Evolutionary conservation across 495 filamentous ascomycete genomes (phyloP).

Genomic region (Penicillium angulare): DNA sequence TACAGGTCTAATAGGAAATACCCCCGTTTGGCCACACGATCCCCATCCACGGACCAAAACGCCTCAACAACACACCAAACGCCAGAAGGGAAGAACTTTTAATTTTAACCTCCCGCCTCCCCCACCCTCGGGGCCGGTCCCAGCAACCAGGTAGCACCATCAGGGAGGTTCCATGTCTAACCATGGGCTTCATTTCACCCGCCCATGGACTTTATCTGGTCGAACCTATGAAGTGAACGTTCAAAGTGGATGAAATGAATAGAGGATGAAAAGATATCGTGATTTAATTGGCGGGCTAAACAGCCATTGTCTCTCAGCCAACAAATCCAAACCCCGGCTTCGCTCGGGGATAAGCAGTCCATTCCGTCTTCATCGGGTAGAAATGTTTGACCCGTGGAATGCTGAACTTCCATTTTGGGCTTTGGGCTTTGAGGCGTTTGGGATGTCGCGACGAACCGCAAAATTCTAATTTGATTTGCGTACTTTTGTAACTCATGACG

Average conservation of each 20-base stretch:
- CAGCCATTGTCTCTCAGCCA: background rate
- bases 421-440: too few species aligned
- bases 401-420: too few species aligned
- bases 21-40: background rate
- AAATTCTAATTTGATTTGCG: too few species aligned
- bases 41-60: background rate
- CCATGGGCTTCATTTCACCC: background rate
- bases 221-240: too few species aligned
- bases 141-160: constrained; percentile 19
- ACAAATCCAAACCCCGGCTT: background rate
- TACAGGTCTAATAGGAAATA: background rate
- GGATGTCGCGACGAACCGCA: too few species aligned
- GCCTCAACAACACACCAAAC: background rate
- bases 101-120: background rate
- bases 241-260: too few species aligned
- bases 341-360: background rate
- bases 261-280: too few species aligned
- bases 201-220: too few species aligned
- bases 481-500: too few species aligned
- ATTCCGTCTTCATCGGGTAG: background rate
- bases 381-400: background rate
- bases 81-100: background rate
- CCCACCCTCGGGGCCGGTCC: constrained; percentile 20
- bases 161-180: background rate
- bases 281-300: background rate